Percentiles rank a stretch among this genome's conserved stretches.
These are phyloP conservation scores for Cercospora nicotianae DNA, from an alignment of 2,329 filamentous ascomycete species.

Conservation along the genomic window DNA sequence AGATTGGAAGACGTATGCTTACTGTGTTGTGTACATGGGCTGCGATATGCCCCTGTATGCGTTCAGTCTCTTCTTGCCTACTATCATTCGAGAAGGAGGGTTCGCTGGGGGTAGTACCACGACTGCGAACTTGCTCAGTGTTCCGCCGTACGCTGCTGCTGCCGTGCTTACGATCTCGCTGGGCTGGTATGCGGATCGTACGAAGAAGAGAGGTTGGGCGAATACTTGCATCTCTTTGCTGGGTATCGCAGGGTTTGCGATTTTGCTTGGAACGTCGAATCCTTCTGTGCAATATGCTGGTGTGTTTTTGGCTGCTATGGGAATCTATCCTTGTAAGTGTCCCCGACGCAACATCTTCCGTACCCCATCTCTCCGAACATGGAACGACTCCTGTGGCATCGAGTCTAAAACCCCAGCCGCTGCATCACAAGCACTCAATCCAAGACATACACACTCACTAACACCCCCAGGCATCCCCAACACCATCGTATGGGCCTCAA, in stretches of 20 bases:
- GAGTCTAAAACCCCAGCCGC: too few species aligned
- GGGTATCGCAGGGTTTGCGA: slow-evolving; percentile 73
- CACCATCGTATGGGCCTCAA: slow-evolving; percentile 83
- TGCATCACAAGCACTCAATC: too few species aligned
- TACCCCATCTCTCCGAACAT: too few species aligned
- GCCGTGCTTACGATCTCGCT: slow-evolving; percentile 67
- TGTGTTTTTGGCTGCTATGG: slow-evolving; percentile 78
- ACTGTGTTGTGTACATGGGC: slow-evolving; percentile 77
- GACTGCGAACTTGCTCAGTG: slow-evolving; percentile 68
- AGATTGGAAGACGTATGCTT: slow-evolving; percentile 82
- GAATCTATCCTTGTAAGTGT: slow-evolving; percentile 64
- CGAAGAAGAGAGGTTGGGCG: slow-evolving; percentile 71
- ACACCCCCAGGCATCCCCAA: slow-evolving; percentile 48
- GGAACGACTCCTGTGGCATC: too few species aligned
- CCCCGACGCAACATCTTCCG: accelerated
- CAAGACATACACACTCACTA: too few species aligned
- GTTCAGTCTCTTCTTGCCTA: slow-evolving; percentile 76
- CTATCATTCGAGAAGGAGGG: slow-evolving; percentile 65
- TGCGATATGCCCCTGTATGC: slow-evolving; percentile 70
- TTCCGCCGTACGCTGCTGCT: slow-evolving; percentile 73
- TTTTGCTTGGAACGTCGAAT: slow-evolving; percentile 66
- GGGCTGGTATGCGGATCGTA: slow-evolving; percentile 75
- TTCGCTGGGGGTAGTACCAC: slow-evolving; percentile 55
- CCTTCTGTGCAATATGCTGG: slow-evolving; percentile 77
- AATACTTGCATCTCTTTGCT: slow-evolving; percentile 72